Evolutionary conservation across 257 asterid species (phyloP), one percentile per base, ranked within the genome.

Genomic region (Coffea eugenioides): DNA sequence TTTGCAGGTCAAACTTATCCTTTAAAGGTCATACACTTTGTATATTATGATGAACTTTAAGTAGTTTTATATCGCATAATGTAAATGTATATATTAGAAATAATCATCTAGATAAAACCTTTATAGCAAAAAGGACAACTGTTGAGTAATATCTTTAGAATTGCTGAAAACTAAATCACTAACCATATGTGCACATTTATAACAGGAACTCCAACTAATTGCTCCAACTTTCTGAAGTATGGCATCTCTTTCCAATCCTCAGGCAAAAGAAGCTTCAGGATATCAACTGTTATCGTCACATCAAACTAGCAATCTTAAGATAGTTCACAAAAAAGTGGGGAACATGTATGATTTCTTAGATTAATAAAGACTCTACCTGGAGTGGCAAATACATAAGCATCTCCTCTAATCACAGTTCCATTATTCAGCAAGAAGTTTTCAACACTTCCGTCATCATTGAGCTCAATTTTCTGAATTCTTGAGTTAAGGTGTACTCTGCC

Each of bases 191-290:
- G 98, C 25, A 95, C 95, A 84, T 93, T 95, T 81, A 95, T 95
- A 77, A 95, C 98, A 13, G 99, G 99, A 83, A 95, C 99, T 72
- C 99, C 99, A 12, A 95, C 97, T 86, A 93, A 77, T 84, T 91
- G 91, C 82, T 92, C 98, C 92, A 91, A 80, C 82, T 92, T 93
- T 34, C 82, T 86, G 90, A 95, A 95, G 86, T 95, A 95, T 6
- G 88, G 88, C 5, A 90, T 89, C 87, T 91, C 94, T 86, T 89
- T 92, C 98, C 98, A 95, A 43, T 90, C 92, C 52, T 92, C 90
- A n/a, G 98, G 98, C 75, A 93, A 84, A 86, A 95, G 93, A 73
- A 93, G 94, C 93, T 95, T 95, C 83, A 95, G 81, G 81, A 92
- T 89, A 85, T 93, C 98, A 87, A 95, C 98, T 95, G 87, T 69